phyloP scores from a whole-genome alignment of 2,329 filamentous ascomycete species.

The Cladosporium velox region DNA sequence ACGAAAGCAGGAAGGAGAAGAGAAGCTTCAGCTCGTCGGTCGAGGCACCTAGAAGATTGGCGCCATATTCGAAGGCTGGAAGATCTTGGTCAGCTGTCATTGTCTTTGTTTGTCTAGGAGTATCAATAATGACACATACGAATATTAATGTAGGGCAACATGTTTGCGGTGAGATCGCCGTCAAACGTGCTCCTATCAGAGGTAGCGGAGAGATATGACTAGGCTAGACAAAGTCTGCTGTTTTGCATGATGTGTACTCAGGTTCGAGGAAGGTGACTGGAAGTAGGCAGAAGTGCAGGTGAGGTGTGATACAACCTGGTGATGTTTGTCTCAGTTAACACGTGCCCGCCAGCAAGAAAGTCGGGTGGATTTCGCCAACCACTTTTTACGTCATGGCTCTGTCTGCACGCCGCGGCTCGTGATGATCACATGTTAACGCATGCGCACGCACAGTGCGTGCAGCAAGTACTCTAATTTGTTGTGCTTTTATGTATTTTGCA shows the following conservation, averaged over 20 bases:
- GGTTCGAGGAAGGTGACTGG: not conserved
- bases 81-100: slow-evolving; percentile 23
- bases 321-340: slow-evolving; percentile 16
- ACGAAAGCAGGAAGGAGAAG: slow-evolving; percentile 85
- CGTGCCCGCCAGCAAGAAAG: slow-evolving; percentile 18
- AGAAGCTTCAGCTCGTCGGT: slow-evolving; percentile 82
- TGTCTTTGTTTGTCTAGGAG: not conserved
- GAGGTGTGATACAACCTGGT: not conserved
- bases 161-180: slow-evolving; percentile 34
- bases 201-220: not conserved
- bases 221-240: not conserved
- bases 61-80: slow-evolving; percentile 63
- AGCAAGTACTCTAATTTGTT: not conserved
- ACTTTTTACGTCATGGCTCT: not conserved
- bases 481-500: not conserved
- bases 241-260: not conserved
- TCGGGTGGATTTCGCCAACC: slow-evolving; percentile 3
- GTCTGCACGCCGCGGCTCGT: slow-evolving; percentile 3
- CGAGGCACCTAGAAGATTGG: slow-evolving; percentile 60
- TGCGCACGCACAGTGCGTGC: not conserved
- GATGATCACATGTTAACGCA: slow-evolving; percentile 7
- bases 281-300: not conserved
- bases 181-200: not conserved
- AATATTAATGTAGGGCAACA: slow-evolving; percentile 66
- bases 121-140: slow-evolving; percentile 48